Evolutionary conservation across 2,329 filamentous ascomycete genomes (phyloP).

Genomic region (Bipolaris cookei): DNA sequence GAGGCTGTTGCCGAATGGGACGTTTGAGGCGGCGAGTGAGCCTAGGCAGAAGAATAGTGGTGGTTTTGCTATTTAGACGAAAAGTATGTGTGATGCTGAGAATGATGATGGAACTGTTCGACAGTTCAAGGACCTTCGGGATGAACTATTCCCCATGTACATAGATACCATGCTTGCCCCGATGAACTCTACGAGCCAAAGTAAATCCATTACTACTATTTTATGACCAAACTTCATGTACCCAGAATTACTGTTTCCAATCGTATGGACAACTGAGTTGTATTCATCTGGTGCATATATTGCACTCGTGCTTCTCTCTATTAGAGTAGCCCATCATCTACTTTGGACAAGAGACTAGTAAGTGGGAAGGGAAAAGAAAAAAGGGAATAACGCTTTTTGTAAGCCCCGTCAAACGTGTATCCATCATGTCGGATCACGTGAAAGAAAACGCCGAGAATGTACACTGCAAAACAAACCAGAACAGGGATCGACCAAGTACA

Average conservation of each 20-base stretch:
- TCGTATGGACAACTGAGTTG: not conserved
- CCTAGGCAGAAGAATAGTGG: slow-evolving; percentile 75
- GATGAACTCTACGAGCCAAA: not conserved
- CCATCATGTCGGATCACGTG: not conserved
- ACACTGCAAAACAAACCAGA: slow-evolving; percentile 1
- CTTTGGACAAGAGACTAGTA: not conserved
- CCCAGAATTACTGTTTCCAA: not conserved
- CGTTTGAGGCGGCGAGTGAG: slow-evolving; percentile 79
- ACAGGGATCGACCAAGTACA: not conserved
- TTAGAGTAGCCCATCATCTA: not conserved
- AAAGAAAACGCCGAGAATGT: slow-evolving; percentile 4
- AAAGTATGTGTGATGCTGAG: no score
- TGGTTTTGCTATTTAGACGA: slow-evolving; percentile 61
- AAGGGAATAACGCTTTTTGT: not conserved
- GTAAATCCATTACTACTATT: not conserved
- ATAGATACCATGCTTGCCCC: no score
- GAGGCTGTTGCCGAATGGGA: slow-evolving; percentile 64
- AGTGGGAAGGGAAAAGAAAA: not conserved
- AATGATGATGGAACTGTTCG: not conserved
- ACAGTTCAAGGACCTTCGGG: not conserved
- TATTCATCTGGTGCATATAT: not conserved
- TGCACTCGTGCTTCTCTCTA: not conserved
- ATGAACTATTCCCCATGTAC: no score
- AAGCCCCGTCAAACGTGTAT: not conserved
- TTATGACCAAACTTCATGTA: not conserved